Evolutionary conservation across 2,329 filamentous ascomycete species (phyloP), one percentile per base, ranked within the genome.

Genomic region (Thermothelomyces thermophilus): DNA sequence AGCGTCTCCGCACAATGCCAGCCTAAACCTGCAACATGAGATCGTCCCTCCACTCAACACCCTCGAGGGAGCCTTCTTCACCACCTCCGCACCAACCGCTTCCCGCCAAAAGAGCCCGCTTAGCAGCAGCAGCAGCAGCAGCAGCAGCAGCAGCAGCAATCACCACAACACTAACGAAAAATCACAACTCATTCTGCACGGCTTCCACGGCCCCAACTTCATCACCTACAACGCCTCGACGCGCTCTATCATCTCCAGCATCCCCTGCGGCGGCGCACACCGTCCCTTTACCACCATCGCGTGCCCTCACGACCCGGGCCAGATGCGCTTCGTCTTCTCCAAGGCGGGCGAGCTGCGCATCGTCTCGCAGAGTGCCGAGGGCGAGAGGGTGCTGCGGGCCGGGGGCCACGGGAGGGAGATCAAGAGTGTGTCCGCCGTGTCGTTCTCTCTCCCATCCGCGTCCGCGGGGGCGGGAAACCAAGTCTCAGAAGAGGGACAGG

Each of bases 351-450:
- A 49, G 8, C 54, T 64, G 41, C 52, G 49, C 1, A 46, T 62
- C 6, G 56, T 54, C n/a, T 53, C 54, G 0, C 56, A 57, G 51
- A 47, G 40, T 3, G 61, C 50, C 7, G 56, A 64, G 1, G 51
- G 63, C 2, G 66, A 72, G 51, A 60, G 71, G 63, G 57, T 79
- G 69, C 63, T 95, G 11, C 82, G 84, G 56, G 58, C 68, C 0
- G 91, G 93, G 6, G 81, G 81, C 0, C 93, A 98, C 66, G 93
- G 93, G 0, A 75, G 93, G 48, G 93, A 98, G 67, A 86, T 97
- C 58, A 71, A 64, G 74, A 86, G 60, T 63, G 62, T 77, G 10
- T 70, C 66, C 31, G 56, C 68, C 36, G 68, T 66, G 9, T 67
- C 65, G 41, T 16, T 26, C 20, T 24, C 31, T 11, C 11, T 10